Evolutionary conservation across 2,329 filamentous ascomycete species (phyloP), one percentile per base, ranked within the genome.

Genomic region (Fragosphaeria purpurea): DNA sequence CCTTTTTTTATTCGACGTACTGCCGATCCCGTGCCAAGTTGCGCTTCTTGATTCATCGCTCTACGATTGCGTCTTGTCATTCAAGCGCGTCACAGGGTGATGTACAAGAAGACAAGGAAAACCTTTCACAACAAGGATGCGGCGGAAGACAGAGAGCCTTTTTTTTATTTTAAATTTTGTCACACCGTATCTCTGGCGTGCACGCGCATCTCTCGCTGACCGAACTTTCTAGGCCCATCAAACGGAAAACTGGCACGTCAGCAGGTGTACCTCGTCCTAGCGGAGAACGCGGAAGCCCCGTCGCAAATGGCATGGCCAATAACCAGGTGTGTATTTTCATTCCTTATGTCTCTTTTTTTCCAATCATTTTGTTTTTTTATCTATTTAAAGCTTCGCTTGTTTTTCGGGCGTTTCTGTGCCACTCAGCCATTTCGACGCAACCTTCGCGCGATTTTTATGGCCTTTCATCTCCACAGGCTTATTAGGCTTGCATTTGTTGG

Each of bases 201-300:
- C 22, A 22, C 22, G 22, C 22, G 22, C 22, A 22, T 22, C 11
- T 33, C 60, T 46, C 45, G 49, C 55, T 56, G 52, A 56, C 48
- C 51, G 56, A 49, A 48, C 59, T 47, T 58, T 56, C 8, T 42
- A 90, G 86, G 58, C 86, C 86, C 43, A 76, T 84, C 66, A 90
- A 90, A 71, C 88, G 85, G 70, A 85, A 83, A 66, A 74, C 75
- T 54, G 79, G 81, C 58, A 79, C 80, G 57, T 77, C 81, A 58
- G 83, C 82, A 63, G 85, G 84, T 60, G 74, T 86, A 63, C 77
- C 83, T 62, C 79, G 80, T 60, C 68, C 73, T 58, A 75, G 75
- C 70, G 81, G 80, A 65, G 82, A 83, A 66, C 74, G 79, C 58
- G 77, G 74, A 65, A 79, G 77, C 63, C 79, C 82, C 57, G 69